These are phyloP conservation scores for Cicer arietinum DNA, from an alignment of 306 rosid species.

Conservation along the genomic window DNA sequence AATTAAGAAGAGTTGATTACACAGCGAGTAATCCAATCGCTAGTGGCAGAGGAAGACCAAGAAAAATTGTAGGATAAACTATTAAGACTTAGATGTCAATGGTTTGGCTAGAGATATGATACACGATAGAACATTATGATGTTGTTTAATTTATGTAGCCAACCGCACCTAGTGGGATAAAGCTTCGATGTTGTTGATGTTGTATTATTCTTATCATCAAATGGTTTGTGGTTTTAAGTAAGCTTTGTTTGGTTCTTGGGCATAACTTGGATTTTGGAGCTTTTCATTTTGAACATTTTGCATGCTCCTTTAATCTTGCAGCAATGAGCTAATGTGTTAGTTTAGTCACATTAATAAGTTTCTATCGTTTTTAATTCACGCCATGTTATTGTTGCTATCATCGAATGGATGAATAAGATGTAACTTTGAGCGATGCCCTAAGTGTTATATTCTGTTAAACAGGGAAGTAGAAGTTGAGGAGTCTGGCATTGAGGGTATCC, in stretches of 20 bases:
- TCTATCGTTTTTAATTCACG: slow-evolving; percentile 5
- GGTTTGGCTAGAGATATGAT: not conserved
- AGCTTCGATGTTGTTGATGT: not conserved
- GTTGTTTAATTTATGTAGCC: not conserved
- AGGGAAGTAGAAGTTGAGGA: slow-evolving; percentile 61
- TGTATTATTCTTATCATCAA: not conserved
- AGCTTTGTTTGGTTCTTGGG: not conserved
- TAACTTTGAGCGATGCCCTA: not conserved
- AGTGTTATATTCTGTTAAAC: slow-evolving; percentile 37
- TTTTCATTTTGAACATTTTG: slow-evolving; percentile 17
- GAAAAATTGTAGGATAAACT: not conserved
- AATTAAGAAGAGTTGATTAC: not conserved
- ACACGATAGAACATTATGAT: not conserved
- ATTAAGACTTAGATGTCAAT: not conserved
- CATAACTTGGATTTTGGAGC: not conserved
- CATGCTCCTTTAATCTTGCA: slow-evolving; percentile 2
- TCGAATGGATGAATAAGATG: slow-evolving; percentile 28
- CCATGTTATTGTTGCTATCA: not conserved
- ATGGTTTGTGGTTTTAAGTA: slow-evolving; percentile 14
- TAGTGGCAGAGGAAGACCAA: not conserved
- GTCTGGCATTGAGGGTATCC: slow-evolving; percentile 90
- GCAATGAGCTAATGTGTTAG: slow-evolving; percentile 10
- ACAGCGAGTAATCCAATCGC: not conserved
- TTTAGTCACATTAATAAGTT: slow-evolving; percentile 12
- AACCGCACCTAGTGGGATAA: not conserved